Base-by-base conservation (phyloP, 2,329 filamentous ascomycete genomes). In the Beauveria scarabaeidicola region DNA sequence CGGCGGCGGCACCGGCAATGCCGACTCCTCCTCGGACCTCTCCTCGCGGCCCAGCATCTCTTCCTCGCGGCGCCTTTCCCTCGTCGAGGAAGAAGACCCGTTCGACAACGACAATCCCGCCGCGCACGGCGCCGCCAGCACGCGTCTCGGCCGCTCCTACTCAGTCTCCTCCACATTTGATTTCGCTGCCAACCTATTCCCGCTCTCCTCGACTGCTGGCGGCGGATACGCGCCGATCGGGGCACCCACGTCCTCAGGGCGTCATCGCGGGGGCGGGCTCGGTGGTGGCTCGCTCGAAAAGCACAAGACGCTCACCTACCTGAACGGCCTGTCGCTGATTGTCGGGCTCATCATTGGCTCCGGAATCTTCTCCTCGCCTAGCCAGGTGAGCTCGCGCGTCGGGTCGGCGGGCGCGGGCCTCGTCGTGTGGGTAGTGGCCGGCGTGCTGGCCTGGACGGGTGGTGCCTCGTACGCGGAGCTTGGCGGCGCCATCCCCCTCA, bases 391-490 rank as follows among this genome's bases (percentile, higher is more conserved):
- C 73, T 83, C 83, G 59, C 95, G 95, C 70, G 91, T 90, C 40
- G 94, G 93, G 10, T 97, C 92, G 29, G 90, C 92, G 0, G 94
- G 92, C 53, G 93, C 92, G 17, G 87, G 92, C 1, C 77, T 99
- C 54, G 81, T 97, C n/a, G 86, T 97, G 5, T 99, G 93, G 93
- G 80, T 85, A 1, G 84, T 97, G 46, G 92, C 93, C 3, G 93
- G 93, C n/a, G 70, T 97, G 21, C 77, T 99, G 63, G 93, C 93
- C 1, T 99, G 94, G 93, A 99, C 94, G 0, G 93, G 94, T 10
- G 93, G 91, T 0, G 88, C 92, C 25, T 96, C 91, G 66, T 99
- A 96, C 74, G 94, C 94, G 4, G 94, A 99, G 76, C 81, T 99
- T 5, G 94, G 94, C 61, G 93, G 94, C 44, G 92, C 94, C 0